Percentiles rank a stretch among this genome's conserved stretches.
Conservation (phyloP, 495 filamentous ascomycete species). For the Aspergillus ellipticus region DNA sequence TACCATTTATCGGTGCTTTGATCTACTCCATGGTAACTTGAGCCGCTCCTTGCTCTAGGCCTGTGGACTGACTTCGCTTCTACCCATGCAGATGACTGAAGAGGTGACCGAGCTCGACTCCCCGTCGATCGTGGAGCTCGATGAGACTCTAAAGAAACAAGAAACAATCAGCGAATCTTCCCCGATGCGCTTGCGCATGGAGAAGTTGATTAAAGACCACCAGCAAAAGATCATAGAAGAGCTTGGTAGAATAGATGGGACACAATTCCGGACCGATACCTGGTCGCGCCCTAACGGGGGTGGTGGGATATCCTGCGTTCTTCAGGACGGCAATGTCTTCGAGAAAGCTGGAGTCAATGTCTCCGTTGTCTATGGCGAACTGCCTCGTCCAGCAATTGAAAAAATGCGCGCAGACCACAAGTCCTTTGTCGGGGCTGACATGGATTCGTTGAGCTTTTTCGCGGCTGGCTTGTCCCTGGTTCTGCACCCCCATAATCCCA, state of each 20-base stretch:
- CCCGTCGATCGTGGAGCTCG: conserved; percentile 55
- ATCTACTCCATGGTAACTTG: conserved; percentile 63
- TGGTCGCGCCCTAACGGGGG: conserved; percentile 89
- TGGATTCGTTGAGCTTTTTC: conserved; percentile 85
- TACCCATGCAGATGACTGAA: conserved; percentile 36
- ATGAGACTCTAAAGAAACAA: conserved; percentile 42
- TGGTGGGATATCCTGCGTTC: conserved; percentile 81
- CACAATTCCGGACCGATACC: conserved; percentile 73
- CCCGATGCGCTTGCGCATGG: conserved; percentile 97
- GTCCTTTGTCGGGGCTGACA: conserved; percentile 68
- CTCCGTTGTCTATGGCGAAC: conserved; percentile 87
- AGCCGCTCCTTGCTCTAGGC: neutral
- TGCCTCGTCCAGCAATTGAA: conserved; percentile 80
- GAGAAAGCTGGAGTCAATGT: conserved; percentile 98
- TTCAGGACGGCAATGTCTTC: conserved; percentile 94
- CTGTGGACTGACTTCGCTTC: conserved; percentile 10
- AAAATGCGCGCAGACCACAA: conserved; percentile 97
- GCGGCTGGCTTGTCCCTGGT: conserved; percentile 90
- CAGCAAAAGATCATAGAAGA: conserved; percentile 81
- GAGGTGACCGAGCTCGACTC: conserved; percentile 51
- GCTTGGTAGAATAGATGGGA: conserved; percentile 77
- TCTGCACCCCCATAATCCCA: conserved; percentile 88
- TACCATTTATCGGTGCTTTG: conserved; percentile 59
- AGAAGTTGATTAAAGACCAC: conserved; percentile 87
- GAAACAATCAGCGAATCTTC: conserved; percentile 54